A percentile compares a stretch with the other conserved stretches of the same genome.
These are phyloP conservation scores for Mychonastes homosphaera DNA, from an alignment of 139 green algal species.

Conservation along the genomic window DNA sequence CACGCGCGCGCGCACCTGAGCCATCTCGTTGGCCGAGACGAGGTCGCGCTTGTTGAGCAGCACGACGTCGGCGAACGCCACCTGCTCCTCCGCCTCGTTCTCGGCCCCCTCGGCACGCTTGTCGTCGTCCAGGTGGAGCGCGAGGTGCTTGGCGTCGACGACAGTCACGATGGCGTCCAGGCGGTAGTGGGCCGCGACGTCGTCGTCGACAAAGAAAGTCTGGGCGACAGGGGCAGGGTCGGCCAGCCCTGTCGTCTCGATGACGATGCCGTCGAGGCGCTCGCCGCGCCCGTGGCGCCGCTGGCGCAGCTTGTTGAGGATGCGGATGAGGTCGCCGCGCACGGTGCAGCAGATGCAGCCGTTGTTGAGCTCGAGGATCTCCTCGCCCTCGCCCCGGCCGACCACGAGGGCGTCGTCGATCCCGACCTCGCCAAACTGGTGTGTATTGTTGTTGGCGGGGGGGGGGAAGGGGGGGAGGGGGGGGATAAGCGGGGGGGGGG, in stretches of 20 bases:
- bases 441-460: neutral
- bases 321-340: constrained; percentile 73
- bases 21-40: constrained; percentile 37
- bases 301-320: constrained; percentile 67
- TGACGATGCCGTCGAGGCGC: constrained; percentile 75
- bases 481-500: neutral
- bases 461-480: neutral
- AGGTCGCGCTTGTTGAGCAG: constrained; percentile 85
- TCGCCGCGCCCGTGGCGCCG: constrained; percentile 31
- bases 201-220: constrained; percentile 83
- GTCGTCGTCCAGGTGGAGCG: constrained; percentile 66
- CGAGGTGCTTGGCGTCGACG: constrained; percentile 71
- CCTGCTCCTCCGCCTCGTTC: constrained; percentile 48
- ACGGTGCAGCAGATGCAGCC: constrained; percentile 67
- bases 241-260: constrained; percentile 85
- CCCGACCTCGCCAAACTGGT: constrained; percentile 42
- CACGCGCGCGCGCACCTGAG: constrained; percentile 23
- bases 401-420: constrained; percentile 75
- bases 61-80: constrained; percentile 77
- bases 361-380: constrained; percentile 75
- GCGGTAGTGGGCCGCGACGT: constrained; percentile 36
- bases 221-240: constrained; percentile 76
- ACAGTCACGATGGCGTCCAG: constrained; percentile 64
- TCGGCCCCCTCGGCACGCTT: constrained; percentile 74
- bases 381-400: constrained; percentile 57